phyloP scores from a whole-genome alignment of 116 monocot genomes.

The Thalassia testudinum region DNA sequence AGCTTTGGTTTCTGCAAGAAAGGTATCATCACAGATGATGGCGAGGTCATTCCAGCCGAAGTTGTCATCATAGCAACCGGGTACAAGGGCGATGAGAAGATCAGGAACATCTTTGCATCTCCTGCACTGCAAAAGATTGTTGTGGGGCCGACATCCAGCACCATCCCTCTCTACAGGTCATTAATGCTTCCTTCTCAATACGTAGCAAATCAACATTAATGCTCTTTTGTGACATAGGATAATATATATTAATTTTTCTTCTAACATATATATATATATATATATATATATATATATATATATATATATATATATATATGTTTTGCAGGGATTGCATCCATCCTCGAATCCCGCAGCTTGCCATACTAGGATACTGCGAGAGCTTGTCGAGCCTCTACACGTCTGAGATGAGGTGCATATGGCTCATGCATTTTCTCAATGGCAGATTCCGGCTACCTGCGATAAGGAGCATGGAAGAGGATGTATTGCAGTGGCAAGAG shows the following conservation, averaged over 20 bases:
- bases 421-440: conserved; percentile 45
- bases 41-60: conserved; percentile 15
- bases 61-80: conserved; percentile 23
- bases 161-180: conserved; percentile 43
- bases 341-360: conserved; percentile 49
- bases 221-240: too few relatives aligned
- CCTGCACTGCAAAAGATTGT: conserved; percentile 17
- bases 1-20: conserved; percentile 23
- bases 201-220: too few relatives aligned
- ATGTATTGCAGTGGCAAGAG: conserved; percentile 32
- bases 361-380: conserved; percentile 49
- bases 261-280: too few relatives aligned
- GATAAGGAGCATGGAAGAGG: conserved; percentile 46
- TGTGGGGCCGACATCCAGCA: conserved; percentile 15
- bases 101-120: neutral
- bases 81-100: conserved; percentile 1
- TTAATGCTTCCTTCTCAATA: too few relatives aligned
- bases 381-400: conserved; percentile 31
- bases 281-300: too few relatives aligned
- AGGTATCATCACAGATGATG: conserved; percentile 30
- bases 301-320: too few relatives aligned
- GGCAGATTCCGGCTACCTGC: conserved; percentile 29
- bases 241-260: too few relatives aligned
- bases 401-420: conserved; percentile 47
- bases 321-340: conserved; percentile 48